Base-by-base conservation (phyloP, 352 stramenopile genomes). In the Globisporangium acanthophoron region DNA sequence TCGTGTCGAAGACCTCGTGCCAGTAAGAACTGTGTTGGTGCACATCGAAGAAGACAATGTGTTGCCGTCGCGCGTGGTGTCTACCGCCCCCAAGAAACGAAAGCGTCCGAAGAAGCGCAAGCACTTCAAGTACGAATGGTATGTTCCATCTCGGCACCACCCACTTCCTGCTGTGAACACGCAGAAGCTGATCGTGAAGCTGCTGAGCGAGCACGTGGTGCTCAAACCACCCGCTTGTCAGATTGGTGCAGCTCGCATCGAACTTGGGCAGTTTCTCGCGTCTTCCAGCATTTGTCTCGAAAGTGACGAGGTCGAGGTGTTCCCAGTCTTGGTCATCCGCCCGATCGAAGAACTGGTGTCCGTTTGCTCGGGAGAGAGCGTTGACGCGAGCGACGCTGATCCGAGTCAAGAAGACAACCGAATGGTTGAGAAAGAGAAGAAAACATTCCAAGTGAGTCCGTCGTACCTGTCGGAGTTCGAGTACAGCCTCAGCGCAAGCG, bases 281-380 rank as follows among this genome's bases (percentile, higher is more conserved):
- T 79, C 74, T 16, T 80, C 76, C 0, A 76, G 71, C 31, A 72
- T 88, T 51, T 69, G 62, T 5, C 59, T 88, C 4, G 67, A 84
- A 47, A 70, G 78, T 18, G 72, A 84, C 33, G 61, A 88, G 56
- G 72, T 88, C 15, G 78, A 88, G 57, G 78, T 87, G 5, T 88
- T 85, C 43, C 78, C 78, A 9, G 74, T 87, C 15, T 58, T 88
- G 50, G 40, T 82, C 33, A 73, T 88, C 63, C 76, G 74, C 20
- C 76, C 78, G 6, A 44, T 70, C 12, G 73, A 71, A 24, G 58
- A 74, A 2, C 48, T 70, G n/a, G 21, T 57, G 24, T 3, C 39
- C 2, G 15, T 64, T 15, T 8, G n/a, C 7, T 33, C 21, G 20
- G 4, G 45, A 8, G 18, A 45, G 18, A 33, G 31, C 0, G 33